These are phyloP conservation scores for Dictyostelium purpureum DNA, from an alignment of 78 protist species.

Conservation along the genomic window DNA sequence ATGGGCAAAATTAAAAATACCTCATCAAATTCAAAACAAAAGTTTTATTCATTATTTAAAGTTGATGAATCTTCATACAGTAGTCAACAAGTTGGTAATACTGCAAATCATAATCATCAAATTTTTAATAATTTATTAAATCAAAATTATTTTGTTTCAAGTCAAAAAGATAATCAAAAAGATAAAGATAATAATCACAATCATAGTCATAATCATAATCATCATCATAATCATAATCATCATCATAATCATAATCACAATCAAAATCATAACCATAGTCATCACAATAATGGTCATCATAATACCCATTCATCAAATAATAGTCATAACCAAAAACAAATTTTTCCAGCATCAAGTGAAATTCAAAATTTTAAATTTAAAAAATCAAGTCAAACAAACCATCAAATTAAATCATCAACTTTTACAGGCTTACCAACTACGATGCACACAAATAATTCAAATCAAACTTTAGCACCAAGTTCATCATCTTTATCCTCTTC, in stretches of 20 bases:
- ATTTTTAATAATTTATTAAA: background rate
- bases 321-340: background rate
- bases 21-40: constrained; percentile 17
- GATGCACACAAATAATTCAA: too few relatives aligned
- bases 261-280: background rate
- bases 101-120: background rate
- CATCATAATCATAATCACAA: background rate
- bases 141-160: too few relatives aligned
- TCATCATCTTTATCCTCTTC: too few relatives aligned
- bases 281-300: background rate
- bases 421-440: too few relatives aligned
- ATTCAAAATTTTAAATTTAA: constrained; percentile 47
- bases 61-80: too few relatives aligned
- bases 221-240: background rate
- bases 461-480: too few relatives aligned
- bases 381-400: too few relatives aligned
- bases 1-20: constrained; percentile 44
- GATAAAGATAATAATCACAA: background rate
- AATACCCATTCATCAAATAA: background rate
- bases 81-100: background rate
- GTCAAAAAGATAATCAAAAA: background rate
- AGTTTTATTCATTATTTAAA: constrained; percentile 25
- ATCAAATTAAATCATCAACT: too few relatives aligned
- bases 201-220: background rate
- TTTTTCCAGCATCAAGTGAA: constrained; percentile 3